Percentiles rank a stretch among this genome's conserved stretches.
Conservation (phyloP, 345 rosid genomes). For the Bretschneidera sinensis region DNA sequence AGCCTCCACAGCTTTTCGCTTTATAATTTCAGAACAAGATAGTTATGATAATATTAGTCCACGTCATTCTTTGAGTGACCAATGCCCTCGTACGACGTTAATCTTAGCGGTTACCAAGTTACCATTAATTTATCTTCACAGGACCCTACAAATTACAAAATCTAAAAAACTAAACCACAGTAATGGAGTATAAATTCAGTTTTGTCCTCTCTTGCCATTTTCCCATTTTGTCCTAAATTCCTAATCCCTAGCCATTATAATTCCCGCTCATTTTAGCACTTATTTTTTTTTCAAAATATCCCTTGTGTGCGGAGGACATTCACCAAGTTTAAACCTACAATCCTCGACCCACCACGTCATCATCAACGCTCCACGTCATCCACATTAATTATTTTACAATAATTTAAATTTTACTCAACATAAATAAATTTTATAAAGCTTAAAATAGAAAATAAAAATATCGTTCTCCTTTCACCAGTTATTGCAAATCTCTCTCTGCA, state of each 20-base stretch:
- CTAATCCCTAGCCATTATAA: conserved; percentile 25
- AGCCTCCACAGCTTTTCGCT: no score
- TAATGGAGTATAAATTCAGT: neutral
- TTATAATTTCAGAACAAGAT: no score
- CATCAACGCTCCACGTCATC: conserved; percentile 21
- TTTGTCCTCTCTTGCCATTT: neutral
- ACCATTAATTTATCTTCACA: no score
- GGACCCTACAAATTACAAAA: no score
- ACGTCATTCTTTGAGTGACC: no score
- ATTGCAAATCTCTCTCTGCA: conserved; percentile 35
- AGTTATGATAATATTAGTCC: no score
- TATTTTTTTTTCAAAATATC: conserved; percentile 31
- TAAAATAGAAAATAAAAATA: conserved; percentile 14
- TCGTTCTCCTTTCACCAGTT: conserved; percentile 20
- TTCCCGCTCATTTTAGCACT: conserved; percentile 50
- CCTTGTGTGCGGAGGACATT: conserved; percentile 25
- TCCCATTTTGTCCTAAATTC: conserved; percentile 7
- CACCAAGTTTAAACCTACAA: conserved; percentile 13
- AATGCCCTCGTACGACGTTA: no score
- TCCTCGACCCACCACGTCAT: conserved; percentile 30
- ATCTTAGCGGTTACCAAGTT: no score
- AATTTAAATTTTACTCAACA: neutral
- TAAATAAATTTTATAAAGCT: conserved; percentile 1
- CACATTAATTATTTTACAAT: no score
- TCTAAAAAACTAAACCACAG: no score